phyloP scores from a whole-genome alignment of 768 basidiomycete species.

The Auriscalpium microsporum region DNA sequence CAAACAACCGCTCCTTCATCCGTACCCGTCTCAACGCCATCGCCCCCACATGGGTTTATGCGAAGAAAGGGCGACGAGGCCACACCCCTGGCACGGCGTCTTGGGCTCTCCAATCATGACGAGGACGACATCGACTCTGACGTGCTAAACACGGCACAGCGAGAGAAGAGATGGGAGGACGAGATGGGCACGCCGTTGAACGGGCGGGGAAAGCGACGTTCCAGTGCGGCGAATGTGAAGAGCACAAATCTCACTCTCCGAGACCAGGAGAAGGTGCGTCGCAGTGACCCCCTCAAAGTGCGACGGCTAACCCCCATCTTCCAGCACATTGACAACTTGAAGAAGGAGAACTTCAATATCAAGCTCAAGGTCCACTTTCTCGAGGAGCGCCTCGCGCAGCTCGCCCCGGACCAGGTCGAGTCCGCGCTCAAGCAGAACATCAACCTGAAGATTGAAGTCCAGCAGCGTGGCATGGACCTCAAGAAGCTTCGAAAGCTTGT shows the following conservation, averaged over 20 bases:
- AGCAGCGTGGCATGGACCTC: constrained; percentile 81
- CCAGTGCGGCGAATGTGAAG: constrained; percentile 28
- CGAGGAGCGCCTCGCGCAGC: constrained; percentile 83
- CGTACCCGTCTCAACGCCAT: constrained; percentile 15
- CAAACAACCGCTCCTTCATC: constrained; percentile 17
- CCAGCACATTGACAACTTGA: constrained; percentile 89
- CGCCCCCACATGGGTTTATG: constrained; percentile 10
- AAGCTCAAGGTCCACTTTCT: constrained; percentile 94
- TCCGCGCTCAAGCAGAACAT: constrained; percentile 89
- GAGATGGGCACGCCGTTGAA: constrained; percentile 43
- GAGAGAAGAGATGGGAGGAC: constrained; percentile 34
- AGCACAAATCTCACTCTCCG: constrained; percentile 66
- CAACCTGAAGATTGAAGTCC: constrained; percentile 86
- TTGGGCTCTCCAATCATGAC: constrained; percentile 7
- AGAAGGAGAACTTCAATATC: constrained; percentile 96
- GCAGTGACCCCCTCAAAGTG: background rate
- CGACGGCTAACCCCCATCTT: too few relatives aligned
- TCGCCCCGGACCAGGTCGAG: constrained; percentile 89
- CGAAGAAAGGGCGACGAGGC: constrained; percentile 9
- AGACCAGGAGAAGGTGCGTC: constrained; percentile 89
- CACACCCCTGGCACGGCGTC: constrained; percentile 8
- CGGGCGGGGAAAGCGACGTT: constrained; percentile 35
- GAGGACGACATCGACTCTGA: constrained; percentile 12
- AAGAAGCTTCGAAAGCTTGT: constrained; percentile 89
- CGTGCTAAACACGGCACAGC: constrained; percentile 8